These are phyloP conservation scores for Pelargonium fulgidum DNA, from an alignment of 441 rosid species.

Conservation along the genomic window DNA sequence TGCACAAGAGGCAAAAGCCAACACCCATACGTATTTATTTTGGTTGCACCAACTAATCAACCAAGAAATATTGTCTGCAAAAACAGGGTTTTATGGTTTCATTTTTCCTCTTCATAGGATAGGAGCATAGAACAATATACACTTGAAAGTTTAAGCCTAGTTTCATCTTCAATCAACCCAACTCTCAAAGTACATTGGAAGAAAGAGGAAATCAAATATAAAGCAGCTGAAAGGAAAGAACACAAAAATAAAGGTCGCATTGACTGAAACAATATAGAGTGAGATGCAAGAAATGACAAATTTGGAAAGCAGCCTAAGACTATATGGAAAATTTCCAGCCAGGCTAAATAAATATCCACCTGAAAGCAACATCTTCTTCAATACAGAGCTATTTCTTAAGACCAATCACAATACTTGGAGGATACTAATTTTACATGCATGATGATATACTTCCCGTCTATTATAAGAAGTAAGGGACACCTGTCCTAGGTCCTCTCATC, in stretches of 20 bases:
- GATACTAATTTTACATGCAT: slow-evolving; percentile 33
- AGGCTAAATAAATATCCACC: slow-evolving; percentile 20
- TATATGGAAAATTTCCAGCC: slow-evolving; percentile 25
- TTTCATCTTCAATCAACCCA: no score
- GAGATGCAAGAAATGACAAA: slow-evolving; percentile 23
- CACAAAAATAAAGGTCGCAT: slow-evolving; percentile 11
- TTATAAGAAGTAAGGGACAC: slow-evolving; percentile 92
- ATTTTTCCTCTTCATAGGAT: no score
- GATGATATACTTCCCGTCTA: slow-evolving; percentile 13
- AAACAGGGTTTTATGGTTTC: no score
- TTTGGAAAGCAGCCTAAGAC: slow-evolving; percentile 26
- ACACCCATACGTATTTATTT: no score
- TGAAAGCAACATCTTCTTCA: slow-evolving; percentile 19
- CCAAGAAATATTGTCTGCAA: no score
- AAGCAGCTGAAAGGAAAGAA: no score
- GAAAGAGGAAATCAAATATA: no score
- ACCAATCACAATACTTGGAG: slow-evolving; percentile 14
- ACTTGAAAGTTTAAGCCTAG: no score
- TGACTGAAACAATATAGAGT: slow-evolving; percentile 14
- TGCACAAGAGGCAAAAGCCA: no score
- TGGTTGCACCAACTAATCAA: no score
- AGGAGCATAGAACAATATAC: no score
- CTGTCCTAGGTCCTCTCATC: slow-evolving; percentile 99
- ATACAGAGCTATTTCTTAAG: slow-evolving; percentile 15
- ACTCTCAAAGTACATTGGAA: no score